Evolutionary conservation across 441 rosid species (phyloP).

Genomic region (Syzygium syzygioides): DNA sequence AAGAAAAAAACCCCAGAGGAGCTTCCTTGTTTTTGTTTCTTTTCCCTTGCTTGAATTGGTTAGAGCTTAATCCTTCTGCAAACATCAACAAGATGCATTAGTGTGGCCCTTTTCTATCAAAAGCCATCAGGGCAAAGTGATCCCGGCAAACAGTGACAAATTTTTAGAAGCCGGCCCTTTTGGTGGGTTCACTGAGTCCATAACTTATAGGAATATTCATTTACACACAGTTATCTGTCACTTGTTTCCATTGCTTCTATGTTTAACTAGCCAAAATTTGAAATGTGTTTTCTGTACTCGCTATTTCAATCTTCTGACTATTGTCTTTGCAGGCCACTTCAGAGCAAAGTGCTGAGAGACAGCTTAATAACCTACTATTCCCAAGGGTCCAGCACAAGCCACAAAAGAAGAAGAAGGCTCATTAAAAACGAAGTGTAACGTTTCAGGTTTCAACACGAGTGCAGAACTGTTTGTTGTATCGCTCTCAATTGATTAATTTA

Average conservation of each 20-base stretch:
- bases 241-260: neutral
- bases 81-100: neutral
- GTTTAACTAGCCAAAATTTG: neutral
- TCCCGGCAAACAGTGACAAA: neutral
- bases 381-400: conserved; percentile 34
- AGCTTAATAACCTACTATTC: conserved; percentile 64
- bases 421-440: conserved; percentile 33
- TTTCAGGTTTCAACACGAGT: neutral
- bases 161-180: neutral
- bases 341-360: conserved; percentile 68
- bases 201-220: neutral
- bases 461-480: conserved; percentile 15
- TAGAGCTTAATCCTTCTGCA: neutral
- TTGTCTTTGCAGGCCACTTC: conserved; percentile 70
- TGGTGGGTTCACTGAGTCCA: neutral
- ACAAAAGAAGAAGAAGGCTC: conserved; percentile 31
- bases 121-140: neutral
- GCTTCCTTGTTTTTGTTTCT: neutral
- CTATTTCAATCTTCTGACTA: neutral
- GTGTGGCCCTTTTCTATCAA: neutral
- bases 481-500: neutral
- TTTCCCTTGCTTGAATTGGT: neutral
- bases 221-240: neutral
- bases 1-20: neutral
- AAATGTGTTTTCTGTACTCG: neutral